Base-by-base conservation (phyloP, 2,329 filamentous ascomycete species). In the Fusarium nanum region DNA sequence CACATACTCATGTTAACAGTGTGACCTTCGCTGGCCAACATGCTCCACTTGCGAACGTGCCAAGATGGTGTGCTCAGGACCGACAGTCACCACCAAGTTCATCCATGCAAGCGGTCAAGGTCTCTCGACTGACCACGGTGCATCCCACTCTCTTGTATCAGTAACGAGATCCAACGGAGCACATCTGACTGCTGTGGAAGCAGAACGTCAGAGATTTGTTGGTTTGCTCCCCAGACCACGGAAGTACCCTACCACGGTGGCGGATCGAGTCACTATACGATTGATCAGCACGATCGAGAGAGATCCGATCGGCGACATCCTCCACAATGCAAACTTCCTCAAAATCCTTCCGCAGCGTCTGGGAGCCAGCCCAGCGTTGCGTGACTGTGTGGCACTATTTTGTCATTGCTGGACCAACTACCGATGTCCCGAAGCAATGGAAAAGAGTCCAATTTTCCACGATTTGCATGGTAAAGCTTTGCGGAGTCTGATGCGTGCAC, bases 1-100 rank as follows among this genome's bases (percentile, higher is more conserved):
- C 10, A n/a, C n/a, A n/a, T n/a, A n/a, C 34, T 37, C 0, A n/a
- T 37, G 0, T n/a, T 4, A 4, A 2, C 10, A 37, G 34, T 37
- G 34, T 3, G 34, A 37, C 10, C 34, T 37, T 37, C 34, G 10
- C 34, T 37, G 34, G 34, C 18, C 34, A 2, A n/a, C 34, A 37
- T 37, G 34, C 4, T 37, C 34, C 5, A 37, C 34, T 1, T 37
- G 18, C 2, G 34, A 37, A 37, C 18, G 34, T 37, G 34, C 34
- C 34, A 37, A 37, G 18, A n/a, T 12, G 34, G 18, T n/a, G 1
- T 37, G 34, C 34, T 37, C 34, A n/a, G 34, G 34, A n/a, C 34
- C 34, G 34, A 37, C 34, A 11, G 10, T 37, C 10, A 37, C 34
- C 2, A n/a, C 34, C 10, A 37, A 37, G 34, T 37, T 37, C 10